Percentiles rank a stretch among this genome's conserved stretches.
Conservation (phyloP, 2,329 filamentous ascomycete species). For the Leptosphaerulina australis region DNA sequence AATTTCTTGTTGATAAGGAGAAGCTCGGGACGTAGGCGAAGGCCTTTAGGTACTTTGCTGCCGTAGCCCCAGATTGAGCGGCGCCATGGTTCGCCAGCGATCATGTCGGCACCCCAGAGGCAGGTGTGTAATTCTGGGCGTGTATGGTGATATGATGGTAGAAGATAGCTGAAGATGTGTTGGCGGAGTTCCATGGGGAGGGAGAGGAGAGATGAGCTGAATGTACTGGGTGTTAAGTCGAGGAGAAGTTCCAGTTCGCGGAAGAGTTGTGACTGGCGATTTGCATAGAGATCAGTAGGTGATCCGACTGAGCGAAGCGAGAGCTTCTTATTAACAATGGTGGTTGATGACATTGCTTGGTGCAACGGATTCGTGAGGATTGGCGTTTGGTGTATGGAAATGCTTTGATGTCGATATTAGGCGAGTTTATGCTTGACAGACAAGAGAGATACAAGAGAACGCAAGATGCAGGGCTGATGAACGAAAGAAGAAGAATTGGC, state of each 20-base stretch:
- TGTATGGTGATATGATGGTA: conserved; percentile 24
- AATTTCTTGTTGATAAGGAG: conserved; percentile 43
- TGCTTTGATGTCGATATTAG: conserved; percentile 3
- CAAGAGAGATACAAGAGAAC: not conserved
- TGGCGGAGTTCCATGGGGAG: conserved; percentile 40
- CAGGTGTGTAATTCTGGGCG: conserved; percentile 45
- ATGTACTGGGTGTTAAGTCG: conserved; percentile 41
- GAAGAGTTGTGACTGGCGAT: conserved; percentile 43
- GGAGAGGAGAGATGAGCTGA: conserved; percentile 40
- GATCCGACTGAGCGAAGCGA: conserved; percentile 28
- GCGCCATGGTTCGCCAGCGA: conserved; percentile 41
- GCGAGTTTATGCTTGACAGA: not conserved
- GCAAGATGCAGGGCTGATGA: not conserved
- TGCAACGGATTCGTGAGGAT: not conserved
- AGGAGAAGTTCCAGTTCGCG: conserved; percentile 44
- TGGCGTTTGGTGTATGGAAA: not conserved
- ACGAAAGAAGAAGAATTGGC: not conserved
- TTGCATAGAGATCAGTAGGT: conserved; percentile 34
- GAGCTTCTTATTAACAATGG: conserved; percentile 10
- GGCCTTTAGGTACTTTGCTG: conserved; percentile 27
- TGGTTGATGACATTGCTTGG: conserved; percentile 11
- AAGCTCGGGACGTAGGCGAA: conserved; percentile 30
- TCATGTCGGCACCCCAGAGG: conserved; percentile 45
- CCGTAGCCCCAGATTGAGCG: conserved; percentile 44
- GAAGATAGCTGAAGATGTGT: conserved; percentile 34